A percentile compares a stretch with the other conserved stretches of the same genome.
These are phyloP conservation scores for Ophiostoma piceae DNA, from an alignment of 2,329 filamentous ascomycete species.

Conservation along the genomic window DNA sequence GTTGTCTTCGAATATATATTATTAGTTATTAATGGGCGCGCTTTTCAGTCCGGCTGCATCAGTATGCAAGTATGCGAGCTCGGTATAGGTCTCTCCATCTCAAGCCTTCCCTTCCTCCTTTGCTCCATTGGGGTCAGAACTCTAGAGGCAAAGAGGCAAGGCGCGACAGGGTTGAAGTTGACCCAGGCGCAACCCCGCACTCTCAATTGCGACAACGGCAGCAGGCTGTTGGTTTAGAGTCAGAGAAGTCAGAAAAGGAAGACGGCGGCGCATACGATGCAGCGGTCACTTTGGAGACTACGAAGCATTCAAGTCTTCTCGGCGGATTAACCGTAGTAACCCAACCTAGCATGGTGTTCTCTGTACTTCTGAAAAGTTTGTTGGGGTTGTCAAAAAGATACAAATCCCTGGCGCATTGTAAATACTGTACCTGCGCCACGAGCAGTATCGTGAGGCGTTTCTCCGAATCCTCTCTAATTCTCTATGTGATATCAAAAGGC, in stretches of 20 bases:
- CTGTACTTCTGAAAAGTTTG: background rate
- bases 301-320: too few species aligned
- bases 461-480: background rate
- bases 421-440: background rate
- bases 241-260: too few species aligned
- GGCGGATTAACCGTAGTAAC: background rate
- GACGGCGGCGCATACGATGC: background rate
- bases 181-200: conserved; percentile 8
- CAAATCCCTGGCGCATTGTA: background rate
- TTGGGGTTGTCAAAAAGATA: background rate
- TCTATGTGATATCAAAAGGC: background rate
- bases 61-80: too few species aligned
- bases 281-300: too few species aligned
- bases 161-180: background rate
- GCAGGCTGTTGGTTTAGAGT: background rate
- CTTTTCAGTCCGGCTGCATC: background rate
- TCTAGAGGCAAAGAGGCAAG: background rate
- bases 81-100: too few species aligned
- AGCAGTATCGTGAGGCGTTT: background rate
- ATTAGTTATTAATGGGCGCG: background rate
- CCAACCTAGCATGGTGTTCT: background rate
- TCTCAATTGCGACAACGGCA: conserved; percentile 11
- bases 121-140: conserved; percentile 1
- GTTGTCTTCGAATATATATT: background rate
- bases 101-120: background rate